A percentile compares a stretch with the other conserved stretches of the same genome.
Evolutionary conservation across 306 rosid genomes (phyloP).

Genomic region (Canavalia gladiata): DNA sequence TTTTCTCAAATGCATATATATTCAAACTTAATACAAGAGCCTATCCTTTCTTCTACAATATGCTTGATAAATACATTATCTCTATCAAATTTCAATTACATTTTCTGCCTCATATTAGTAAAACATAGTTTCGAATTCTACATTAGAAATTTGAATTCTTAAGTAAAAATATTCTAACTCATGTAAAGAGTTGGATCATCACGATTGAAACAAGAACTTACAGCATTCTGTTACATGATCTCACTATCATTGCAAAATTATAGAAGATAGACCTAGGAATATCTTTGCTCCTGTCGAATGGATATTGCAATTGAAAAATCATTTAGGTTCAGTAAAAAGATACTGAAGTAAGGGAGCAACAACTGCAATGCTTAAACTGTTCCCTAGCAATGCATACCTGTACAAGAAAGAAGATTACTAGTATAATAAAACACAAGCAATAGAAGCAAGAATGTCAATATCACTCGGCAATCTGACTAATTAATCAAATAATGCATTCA

Average conservation of each 20-base stretch:
- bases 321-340: conserved; percentile 64
- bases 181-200: conserved; percentile 1
- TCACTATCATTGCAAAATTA: conserved; percentile 28
- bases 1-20: conserved; percentile 11
- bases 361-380: conserved; percentile 87
- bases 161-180: background rate
- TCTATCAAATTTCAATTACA: conserved; percentile 19
- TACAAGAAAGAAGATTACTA: conserved; percentile 34
- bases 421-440: conserved; percentile 5
- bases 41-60: conserved; percentile 7
- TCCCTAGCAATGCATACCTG: conserved; percentile 92
- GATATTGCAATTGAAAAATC: conserved; percentile 36
- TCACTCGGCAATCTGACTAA: conserved; percentile 3
- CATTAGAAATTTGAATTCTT: conserved; percentile 3
- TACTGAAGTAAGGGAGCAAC: conserved; percentile 83
- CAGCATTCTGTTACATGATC: background rate
- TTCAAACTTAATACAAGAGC: conserved; percentile 20
- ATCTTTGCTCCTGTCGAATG: conserved; percentile 37
- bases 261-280: conserved; percentile 19
- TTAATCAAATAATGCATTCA: conserved; percentile 7
- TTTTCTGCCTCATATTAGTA: background rate
- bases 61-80: conserved; percentile 12
- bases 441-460: conserved; percentile 10
- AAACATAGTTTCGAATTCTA: background rate
- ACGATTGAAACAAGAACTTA: conserved; percentile 9